Evolutionary conservation across 306 rosid species (phyloP), one percentile per base, ranked within the genome.

Genomic region (Mimosa bimucronata): DNA sequence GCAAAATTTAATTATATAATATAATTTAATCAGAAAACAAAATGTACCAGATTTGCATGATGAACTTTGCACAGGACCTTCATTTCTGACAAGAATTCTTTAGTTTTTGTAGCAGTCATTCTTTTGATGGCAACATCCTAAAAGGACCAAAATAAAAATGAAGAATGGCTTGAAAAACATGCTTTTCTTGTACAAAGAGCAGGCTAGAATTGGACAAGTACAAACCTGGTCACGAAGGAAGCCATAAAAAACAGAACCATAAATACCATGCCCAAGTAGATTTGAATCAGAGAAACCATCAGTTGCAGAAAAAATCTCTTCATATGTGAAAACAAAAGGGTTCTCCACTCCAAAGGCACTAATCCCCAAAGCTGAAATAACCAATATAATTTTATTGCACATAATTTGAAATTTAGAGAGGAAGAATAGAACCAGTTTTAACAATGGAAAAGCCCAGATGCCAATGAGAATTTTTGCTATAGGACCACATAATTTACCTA

Each of bases 91-190:
- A 92, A 77, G 82, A 96, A 96, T 74, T 96, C 99, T 83, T 88
- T 96, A 62, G 97, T 90, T 85, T 96, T 96, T 53, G 94, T 93
- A 26, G 96, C 92, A 26, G 97, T 96, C 99, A 96, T 96, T 90
- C 92, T 89, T 86, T 96, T 96, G 67, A 96, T 84, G 52, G 99
- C 98, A 86, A 96, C 99, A 84, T 96, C 99, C 99, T 96, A 74
- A 16, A 85, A 77, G 48, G 65, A 83, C 41, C 71, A 28, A 84
- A 87, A 78, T 30, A 76, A 61, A n/a, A 53, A 74, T 67, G 26
- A 80, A 61, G 79, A 66, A 68, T 52, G 76, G 64, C 76, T 52
- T 71, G 78, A 74, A 62, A 65, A 55, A 73, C 53, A 83, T 76
- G 64, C 66, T 34, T 41, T 46, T 52, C 41, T 26, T 45, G 58